Base-by-base conservation (phyloP, 139 green algal genomes). In the Chlorella sp. region DNA sequence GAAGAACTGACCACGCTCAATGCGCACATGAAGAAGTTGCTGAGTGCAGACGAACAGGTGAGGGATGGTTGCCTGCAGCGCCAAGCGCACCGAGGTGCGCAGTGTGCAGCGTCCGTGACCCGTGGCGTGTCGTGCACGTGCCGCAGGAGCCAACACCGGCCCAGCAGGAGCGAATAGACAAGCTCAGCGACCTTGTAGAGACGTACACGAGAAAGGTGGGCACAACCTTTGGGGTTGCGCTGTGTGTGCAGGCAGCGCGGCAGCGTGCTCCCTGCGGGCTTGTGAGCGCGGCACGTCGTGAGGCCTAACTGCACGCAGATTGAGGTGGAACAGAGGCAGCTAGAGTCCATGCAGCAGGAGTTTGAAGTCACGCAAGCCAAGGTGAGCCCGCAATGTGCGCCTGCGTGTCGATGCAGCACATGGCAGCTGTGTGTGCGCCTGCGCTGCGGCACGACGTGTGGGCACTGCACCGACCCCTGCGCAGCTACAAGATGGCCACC, bases 351-450 rank as follows among this genome's bases (percentile, higher is more conserved):
- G 32, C 49, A 81, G 32, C 71, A 74, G 62, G 79, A 85, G 71
- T 59, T 85, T 62, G 79, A 85, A 34, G n/a, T 81, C 59, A 74
- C 71, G 49, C 79, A 85, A 35, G 79, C 71, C 49, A 77, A 81
- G 72, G 79, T 85, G 32, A 36, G 42, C 10, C 42, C 10, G 10
- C 10, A 10, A 55, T 17, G 17, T 17, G 42, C 42, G 17, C 17
- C 17, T 17, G 42, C 42, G 17, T 17, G 42, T 17, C 10, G 10
- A 55, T 55, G 42, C 42, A 55, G n/a, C 42, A 55, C 42, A 55
- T 55, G n/a, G n/a, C n/a, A n/a, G n/a, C n/a, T n/a, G n/a, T n/a
- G n/a, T n/a, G n/a, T n/a, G n/a, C n/a, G n/a, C n/a, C n/a, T n/a
- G n/a, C n/a, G n/a, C n/a, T n/a, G n/a, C n/a, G n/a, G n/a, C n/a